Percentiles rank a stretch among this genome's conserved stretches.
Conservation (phyloP, 1,139 yeast genomes). For the Geotrichum candidum region DNA sequence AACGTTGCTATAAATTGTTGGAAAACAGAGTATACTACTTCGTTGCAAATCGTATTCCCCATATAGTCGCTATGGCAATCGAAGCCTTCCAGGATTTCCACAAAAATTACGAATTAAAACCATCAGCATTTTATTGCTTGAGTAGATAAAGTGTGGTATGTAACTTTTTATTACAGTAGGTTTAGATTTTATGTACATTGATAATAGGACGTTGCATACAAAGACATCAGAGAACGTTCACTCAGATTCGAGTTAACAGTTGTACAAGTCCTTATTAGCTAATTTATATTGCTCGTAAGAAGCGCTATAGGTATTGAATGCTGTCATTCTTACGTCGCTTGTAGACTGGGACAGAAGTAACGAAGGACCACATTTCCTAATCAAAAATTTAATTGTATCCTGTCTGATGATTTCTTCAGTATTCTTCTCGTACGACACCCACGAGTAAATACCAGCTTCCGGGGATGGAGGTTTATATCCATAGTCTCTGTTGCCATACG, state of each 20-base stretch:
- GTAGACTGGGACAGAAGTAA: slow-evolving; percentile 13
- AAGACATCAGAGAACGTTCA: background rate
- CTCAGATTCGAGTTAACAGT: background rate
- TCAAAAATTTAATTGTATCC: slow-evolving; percentile 24
- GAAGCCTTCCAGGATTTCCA: no score
- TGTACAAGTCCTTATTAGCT: background rate
- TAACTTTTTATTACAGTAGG: background rate
- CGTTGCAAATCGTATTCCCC: no score
- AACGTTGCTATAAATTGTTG: no score
- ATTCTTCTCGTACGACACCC: slow-evolving; percentile 30
- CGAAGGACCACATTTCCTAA: slow-evolving; percentile 29
- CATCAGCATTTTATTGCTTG: no score
- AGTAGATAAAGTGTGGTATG: no score
- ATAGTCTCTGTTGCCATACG: slow-evolving; percentile 33
- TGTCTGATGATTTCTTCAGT: slow-evolving; percentile 34
- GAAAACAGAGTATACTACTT: no score
- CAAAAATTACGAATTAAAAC: no score
- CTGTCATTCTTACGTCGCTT: background rate
- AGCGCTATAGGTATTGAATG: background rate
- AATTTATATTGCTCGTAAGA: background rate
- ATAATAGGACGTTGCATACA: background rate
- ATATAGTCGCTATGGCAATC: no score
- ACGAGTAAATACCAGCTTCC: slow-evolving; percentile 26
- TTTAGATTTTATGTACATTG: background rate
- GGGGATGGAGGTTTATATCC: slow-evolving; percentile 19